Percentiles rank a stretch among this genome's conserved stretches.
These are phyloP conservation scores for Microthyrium microscopicum DNA, from an alignment of 2,329 filamentous ascomycete species.

Conservation along the genomic window DNA sequence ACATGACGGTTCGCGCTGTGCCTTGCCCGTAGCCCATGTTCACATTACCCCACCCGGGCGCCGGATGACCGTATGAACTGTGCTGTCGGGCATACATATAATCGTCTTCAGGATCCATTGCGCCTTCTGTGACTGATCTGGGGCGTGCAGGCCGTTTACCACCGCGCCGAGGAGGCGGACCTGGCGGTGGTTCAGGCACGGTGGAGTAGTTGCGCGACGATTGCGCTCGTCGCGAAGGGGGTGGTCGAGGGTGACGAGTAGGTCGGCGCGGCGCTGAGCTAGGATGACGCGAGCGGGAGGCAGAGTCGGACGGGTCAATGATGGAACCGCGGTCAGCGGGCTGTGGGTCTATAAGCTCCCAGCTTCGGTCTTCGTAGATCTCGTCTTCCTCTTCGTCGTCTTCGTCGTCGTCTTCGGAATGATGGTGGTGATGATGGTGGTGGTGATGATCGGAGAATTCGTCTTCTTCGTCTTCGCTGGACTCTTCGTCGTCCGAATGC, in stretches of 20 bases:
- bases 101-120: neutral
- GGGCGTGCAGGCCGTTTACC: slow-evolving; percentile 14
- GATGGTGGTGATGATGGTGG: too few relatives aligned
- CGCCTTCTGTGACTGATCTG: slow-evolving; percentile 20
- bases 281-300: slow-evolving; percentile 19
- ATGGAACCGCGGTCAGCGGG: slow-evolving; percentile 23
- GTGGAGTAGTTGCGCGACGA: slow-evolving; percentile 7
- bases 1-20: too few relatives aligned
- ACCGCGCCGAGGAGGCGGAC: slow-evolving; percentile 15
- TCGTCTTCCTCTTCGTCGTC: slow-evolving; percentile 6
- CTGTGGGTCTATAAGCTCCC: slow-evolving; percentile 9
- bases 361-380: slow-evolving; percentile 4
- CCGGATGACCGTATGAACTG: too few relatives aligned
- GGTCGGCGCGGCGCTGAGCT: neutral
- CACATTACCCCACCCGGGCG: too few relatives aligned
- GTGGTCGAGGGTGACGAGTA: slow-evolving; percentile 2
- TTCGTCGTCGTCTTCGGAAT: slow-evolving; percentile 1
- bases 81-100: too few relatives aligned
- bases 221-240: slow-evolving; percentile 2
- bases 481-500: too few relatives aligned
- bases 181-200: slow-evolving; percentile 12
- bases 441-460: too few relatives aligned
- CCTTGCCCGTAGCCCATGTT: too few relatives aligned
- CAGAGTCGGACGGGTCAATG: slow-evolving; percentile 33
- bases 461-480: too few relatives aligned